These are phyloP conservation scores for Vitis hybrid DNA, from an alignment of 177 flowering plant species.

Conservation along the genomic window DNA sequence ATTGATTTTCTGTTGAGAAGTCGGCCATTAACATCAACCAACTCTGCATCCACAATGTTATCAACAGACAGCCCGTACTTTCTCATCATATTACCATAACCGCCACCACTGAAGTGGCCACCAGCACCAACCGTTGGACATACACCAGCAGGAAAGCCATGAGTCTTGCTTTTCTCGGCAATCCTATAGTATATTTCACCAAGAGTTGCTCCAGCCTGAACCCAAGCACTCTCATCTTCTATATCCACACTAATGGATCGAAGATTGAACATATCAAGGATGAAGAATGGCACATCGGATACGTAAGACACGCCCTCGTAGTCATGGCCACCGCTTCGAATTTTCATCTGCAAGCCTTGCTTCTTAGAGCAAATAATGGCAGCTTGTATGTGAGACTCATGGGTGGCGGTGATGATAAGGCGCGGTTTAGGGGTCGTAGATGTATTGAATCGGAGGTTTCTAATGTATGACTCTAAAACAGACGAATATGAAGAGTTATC, in stretches of 20 bases:
- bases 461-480: too few relatives aligned
- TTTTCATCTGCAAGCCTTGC: slow-evolving; percentile 19
- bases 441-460: slow-evolving; percentile 24
- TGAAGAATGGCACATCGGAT: slow-evolving; percentile 16
- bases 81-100: slow-evolving; percentile 21
- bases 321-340: slow-evolving; percentile 44
- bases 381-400: slow-evolving; percentile 27
- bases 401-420: slow-evolving; percentile 21
- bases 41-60: slow-evolving; percentile 15
- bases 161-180: slow-evolving; percentile 19
- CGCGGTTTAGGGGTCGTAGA: slow-evolving; percentile 20
- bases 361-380: slow-evolving; percentile 20
- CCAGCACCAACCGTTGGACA: slow-evolving; percentile 34
- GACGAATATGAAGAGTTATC: too few relatives aligned
- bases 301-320: slow-evolving; percentile 35
- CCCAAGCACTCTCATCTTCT: slow-evolving; percentile 25
- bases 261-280: slow-evolving; percentile 29
- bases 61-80: slow-evolving; percentile 21
- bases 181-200: slow-evolving; percentile 38
- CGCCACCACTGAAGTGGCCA: slow-evolving; percentile 24
- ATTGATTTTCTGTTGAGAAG: slow-evolving; percentile 26
- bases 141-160: slow-evolving; percentile 35
- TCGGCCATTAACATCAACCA: slow-evolving; percentile 27
- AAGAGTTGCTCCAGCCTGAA: slow-evolving; percentile 33
- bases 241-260: slow-evolving; percentile 19